A percentile compares a stretch with the other conserved stretches of the same genome.
Conservation (phyloP, 2,329 filamentous ascomycete species). For the Cladophialophora immunda region DNA sequence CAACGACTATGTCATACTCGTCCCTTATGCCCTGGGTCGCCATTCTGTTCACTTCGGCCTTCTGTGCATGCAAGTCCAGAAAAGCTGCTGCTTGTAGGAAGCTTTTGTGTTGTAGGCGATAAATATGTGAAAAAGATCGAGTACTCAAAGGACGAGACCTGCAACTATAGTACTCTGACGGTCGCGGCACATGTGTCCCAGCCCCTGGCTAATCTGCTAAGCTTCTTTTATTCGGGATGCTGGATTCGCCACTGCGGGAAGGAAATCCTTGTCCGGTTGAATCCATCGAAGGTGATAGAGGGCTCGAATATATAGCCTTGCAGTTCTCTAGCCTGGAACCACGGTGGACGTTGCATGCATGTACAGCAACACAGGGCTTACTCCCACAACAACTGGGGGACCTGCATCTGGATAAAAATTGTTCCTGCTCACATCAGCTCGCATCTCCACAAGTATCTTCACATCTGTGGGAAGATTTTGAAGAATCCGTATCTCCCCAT, state of each 20-base stretch:
- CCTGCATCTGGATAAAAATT: background rate
- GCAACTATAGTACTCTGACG: background rate
- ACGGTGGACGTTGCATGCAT: background rate
- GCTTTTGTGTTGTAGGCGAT: background rate
- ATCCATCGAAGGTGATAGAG: background rate
- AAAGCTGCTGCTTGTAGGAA: background rate
- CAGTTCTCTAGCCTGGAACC: background rate
- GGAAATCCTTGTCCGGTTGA: background rate
- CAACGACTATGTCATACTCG: background rate
- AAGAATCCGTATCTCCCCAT: background rate
- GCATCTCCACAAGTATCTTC: background rate
- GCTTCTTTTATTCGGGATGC: background rate
- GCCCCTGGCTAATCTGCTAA: background rate
- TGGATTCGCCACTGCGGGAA: background rate
- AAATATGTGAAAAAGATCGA: background rate
- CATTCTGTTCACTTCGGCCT: background rate
- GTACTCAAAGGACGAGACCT: background rate
- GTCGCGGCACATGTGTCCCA: background rate
- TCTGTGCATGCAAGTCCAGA: background rate
- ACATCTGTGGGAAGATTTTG: background rate
- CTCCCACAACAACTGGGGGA: background rate
- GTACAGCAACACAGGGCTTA: background rate
- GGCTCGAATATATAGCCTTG: background rate
- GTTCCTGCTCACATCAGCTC: background rate
- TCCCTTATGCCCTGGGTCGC: background rate